These are phyloP conservation scores for Calycina herbarum DNA, from an alignment of 2,329 filamentous ascomycete genomes.

Conservation along the genomic window DNA sequence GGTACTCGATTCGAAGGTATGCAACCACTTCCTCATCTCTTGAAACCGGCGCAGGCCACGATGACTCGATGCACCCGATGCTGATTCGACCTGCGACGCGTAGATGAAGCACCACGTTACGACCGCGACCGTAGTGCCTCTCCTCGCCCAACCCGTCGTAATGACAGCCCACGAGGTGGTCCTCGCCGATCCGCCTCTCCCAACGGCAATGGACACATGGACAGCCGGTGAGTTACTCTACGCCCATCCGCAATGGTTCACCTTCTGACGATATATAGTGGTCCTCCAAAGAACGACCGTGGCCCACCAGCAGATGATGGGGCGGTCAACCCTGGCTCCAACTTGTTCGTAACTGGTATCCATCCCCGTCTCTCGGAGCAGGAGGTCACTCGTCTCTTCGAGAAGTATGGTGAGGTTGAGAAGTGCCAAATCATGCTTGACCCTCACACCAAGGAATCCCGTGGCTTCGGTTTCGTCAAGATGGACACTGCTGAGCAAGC, in stretches of 20 bases:
- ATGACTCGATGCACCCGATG: slow-evolving; percentile 10
- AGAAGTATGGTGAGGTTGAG: slow-evolving; percentile 98
- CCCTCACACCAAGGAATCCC: slow-evolving; percentile 96
- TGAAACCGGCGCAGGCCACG: background rate
- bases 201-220: slow-evolving; percentile 50
- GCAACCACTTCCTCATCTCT: slow-evolving; percentile 27
- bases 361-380: slow-evolving; percentile 87
- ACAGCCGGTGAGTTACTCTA: slow-evolving; percentile 43
- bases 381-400: slow-evolving; percentile 91
- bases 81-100: slow-evolving; percentile 28
- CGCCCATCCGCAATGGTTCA: background rate
- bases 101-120: slow-evolving; percentile 66
- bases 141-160: slow-evolving; percentile 56
- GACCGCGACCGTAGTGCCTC: slow-evolving; percentile 68
- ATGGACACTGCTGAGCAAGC: slow-evolving; percentile 95
- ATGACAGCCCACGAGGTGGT: slow-evolving; percentile 55
- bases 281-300: slow-evolving; percentile 54
- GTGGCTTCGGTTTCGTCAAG: slow-evolving; percentile 98
- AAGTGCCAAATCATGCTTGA: slow-evolving; percentile 99
- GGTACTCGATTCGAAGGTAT: slow-evolving; percentile 66
- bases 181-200: slow-evolving; percentile 66
- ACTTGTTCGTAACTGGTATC: slow-evolving; percentile 98
- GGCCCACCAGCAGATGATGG: slow-evolving; percentile 64
- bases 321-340: slow-evolving; percentile 89
- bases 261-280: slow-evolving; percentile 34